phyloP scores from a whole-genome alignment of 257 asterid genomes.

The Scutellaria barbata region DNA sequence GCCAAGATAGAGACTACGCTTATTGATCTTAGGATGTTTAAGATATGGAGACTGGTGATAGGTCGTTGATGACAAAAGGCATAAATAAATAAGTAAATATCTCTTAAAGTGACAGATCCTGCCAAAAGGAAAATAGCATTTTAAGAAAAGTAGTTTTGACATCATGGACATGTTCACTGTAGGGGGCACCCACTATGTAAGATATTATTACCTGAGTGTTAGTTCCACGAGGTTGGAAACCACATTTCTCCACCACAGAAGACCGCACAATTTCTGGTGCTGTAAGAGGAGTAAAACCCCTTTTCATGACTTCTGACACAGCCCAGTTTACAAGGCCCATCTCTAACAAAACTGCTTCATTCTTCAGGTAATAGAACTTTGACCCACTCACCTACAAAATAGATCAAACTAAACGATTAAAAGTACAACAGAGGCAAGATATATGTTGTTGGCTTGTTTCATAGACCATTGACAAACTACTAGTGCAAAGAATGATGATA shows the following conservation, averaged over 20 bases:
- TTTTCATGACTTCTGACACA: slow-evolving; percentile 84
- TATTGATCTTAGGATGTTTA: too few species aligned
- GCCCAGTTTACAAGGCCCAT: slow-evolving; percentile 95
- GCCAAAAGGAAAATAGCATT: too few species aligned
- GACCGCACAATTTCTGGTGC: slow-evolving; percentile 97
- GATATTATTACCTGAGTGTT: slow-evolving; percentile 79
- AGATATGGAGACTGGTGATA: too few species aligned
- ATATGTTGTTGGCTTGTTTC: background rate
- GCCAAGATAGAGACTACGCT: too few species aligned
- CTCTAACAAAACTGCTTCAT: slow-evolving; percentile 92
- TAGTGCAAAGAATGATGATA: background rate
- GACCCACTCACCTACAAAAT: slow-evolving; percentile 85
- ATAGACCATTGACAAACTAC: background rate
- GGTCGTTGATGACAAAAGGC: too few species aligned
- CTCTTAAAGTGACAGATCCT: too few species aligned
- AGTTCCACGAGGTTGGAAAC: slow-evolving; percentile 97
- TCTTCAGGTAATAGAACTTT: slow-evolving; percentile 92
- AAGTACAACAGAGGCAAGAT: background rate
- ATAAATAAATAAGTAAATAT: too few species aligned
- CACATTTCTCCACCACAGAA: slow-evolving; percentile 93
- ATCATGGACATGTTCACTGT: too few species aligned
- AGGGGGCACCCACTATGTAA: too few species aligned
- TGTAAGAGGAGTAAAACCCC: slow-evolving; percentile 86
- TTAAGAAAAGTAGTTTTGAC: too few species aligned
- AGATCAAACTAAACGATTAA: background rate